Evolutionary conservation across 768 basidiomycete genomes (phyloP).

Genomic region (Peribolospora kevripleyi): DNA sequence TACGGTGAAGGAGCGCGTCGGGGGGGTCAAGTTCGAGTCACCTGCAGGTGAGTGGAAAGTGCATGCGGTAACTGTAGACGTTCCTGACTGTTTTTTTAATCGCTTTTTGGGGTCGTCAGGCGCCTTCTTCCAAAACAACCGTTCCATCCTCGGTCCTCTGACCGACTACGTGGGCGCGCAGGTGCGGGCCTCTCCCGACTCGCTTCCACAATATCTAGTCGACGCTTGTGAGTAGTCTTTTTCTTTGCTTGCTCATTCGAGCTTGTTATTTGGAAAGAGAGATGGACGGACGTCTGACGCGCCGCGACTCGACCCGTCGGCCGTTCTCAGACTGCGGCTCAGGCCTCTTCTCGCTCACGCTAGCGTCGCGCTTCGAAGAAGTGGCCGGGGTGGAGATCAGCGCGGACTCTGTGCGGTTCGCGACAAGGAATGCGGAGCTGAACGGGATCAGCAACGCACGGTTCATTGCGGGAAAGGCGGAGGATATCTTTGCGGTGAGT

Average conservation of each 20-base stretch:
- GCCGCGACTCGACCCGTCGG: not conserved
- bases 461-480: slow-evolving; percentile 62
- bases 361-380: slow-evolving; percentile 45
- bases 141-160: slow-evolving; percentile 60
- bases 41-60: slow-evolving; percentile 23
- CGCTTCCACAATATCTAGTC: slow-evolving; percentile 64
- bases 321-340: slow-evolving; percentile 27
- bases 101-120: slow-evolving; percentile 18
- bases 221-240: slow-evolving; percentile 42
- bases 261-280: not conserved
- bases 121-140: slow-evolving; percentile 98
- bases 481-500: slow-evolving; percentile 42
- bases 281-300: not conserved
- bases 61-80: not conserved
- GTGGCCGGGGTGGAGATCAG: slow-evolving; percentile 74
- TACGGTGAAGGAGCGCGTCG: slow-evolving; percentile 62
- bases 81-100: not conserved
- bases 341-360: slow-evolving; percentile 63
- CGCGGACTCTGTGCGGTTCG: slow-evolving; percentile 16
- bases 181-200: slow-evolving; percentile 18
- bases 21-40: slow-evolving; percentile 58
- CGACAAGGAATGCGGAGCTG: slow-evolving; percentile 22
- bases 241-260: slow-evolving; percentile 14
- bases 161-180: slow-evolving; percentile 44
- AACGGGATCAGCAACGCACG: slow-evolving; percentile 32